phyloP scores from a whole-genome alignment of 2,329 filamentous ascomycete genomes.

The Chaetomiaceae sp. region DNA sequence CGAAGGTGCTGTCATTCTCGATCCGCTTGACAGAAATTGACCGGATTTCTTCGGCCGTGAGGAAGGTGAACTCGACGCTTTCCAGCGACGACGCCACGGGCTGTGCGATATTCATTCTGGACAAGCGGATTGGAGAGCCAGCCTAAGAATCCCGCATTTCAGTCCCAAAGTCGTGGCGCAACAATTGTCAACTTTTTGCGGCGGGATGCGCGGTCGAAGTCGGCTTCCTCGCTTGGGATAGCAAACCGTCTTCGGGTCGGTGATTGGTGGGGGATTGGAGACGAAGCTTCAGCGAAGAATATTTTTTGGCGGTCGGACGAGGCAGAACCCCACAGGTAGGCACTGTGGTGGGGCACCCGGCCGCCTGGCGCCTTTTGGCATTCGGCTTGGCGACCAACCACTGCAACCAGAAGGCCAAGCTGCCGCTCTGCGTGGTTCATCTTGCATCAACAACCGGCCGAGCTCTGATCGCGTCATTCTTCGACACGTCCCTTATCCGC shows the following conservation, averaged over 20 bases:
- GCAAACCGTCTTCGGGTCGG: conserved; percentile 12
- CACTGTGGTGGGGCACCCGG: conserved; percentile 2
- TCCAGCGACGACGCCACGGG: conserved; percentile 79
- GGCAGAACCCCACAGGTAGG: conserved; percentile 21
- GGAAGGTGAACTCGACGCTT: conserved; percentile 84
- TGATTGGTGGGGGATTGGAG: conserved; percentile 27
- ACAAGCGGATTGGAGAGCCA: conserved; percentile 1
- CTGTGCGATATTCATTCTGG: conserved; percentile 66
- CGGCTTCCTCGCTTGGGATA: conserved; percentile 5
- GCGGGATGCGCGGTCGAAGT: conserved; percentile 5
- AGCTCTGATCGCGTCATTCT: not conserved
- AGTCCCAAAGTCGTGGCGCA: not conserved
- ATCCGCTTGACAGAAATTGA: conserved; percentile 90
- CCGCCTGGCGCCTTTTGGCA: not conserved
- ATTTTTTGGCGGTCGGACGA: conserved; percentile 30
- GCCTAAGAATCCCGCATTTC: conserved; percentile 17
- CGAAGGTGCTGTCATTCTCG: conserved; percentile 90
- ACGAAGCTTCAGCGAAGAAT: conserved; percentile 22
- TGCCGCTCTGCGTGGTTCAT: not conserved
- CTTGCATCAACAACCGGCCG: not conserved
- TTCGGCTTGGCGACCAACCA: not conserved
- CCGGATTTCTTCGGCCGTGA: conserved; percentile 77
- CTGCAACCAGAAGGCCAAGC: not conserved
- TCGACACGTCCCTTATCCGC: not conserved
- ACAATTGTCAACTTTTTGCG: not conserved